These are phyloP conservation scores for Lecanicillium sp. DNA, from an alignment of 2,329 filamentous ascomycete genomes.

Conservation along the genomic window DNA sequence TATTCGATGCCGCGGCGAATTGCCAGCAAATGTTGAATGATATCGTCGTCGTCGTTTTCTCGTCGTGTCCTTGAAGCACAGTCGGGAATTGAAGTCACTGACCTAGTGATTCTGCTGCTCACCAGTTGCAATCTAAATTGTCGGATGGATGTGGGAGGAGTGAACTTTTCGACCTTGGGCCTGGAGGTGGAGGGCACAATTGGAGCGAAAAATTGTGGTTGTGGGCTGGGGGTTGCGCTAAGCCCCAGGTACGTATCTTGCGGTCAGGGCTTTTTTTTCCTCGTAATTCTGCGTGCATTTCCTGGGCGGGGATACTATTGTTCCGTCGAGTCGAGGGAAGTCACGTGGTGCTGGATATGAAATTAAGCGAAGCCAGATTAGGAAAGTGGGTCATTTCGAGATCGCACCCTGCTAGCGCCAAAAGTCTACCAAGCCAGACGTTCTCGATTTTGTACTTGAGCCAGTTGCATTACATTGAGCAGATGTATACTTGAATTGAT, in stretches of 20 bases:
- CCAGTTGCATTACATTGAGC: too few relatives aligned
- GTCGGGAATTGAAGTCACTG: constrained; percentile 25
- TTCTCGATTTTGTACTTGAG: too few relatives aligned
- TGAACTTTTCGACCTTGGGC: constrained; percentile 30
- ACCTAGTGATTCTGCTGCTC: constrained; percentile 44
- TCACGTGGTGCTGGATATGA: neutral
- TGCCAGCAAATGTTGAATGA: constrained; percentile 19
- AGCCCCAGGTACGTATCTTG: constrained; percentile 28
- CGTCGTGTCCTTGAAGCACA: constrained; percentile 12
- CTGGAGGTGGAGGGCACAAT: constrained; percentile 27
- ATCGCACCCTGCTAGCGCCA: constrained; percentile 1
- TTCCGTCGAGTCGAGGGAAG: neutral
- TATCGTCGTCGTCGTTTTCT: constrained; percentile 16
- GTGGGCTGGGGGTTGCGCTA: constrained; percentile 32
- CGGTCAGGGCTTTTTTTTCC: constrained; percentile 21
- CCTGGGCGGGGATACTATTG: neutral
- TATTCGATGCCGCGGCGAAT: neutral
- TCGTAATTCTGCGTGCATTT: neutral
- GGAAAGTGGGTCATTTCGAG: constrained; percentile 3
- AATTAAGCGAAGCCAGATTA: constrained; percentile 5
- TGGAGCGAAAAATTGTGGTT: constrained; percentile 34
- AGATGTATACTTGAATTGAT: too few relatives aligned
- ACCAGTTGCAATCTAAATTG: constrained; percentile 43
- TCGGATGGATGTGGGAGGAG: constrained; percentile 30
- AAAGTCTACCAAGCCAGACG: neutral